Conservation (phyloP, 169 alveolate species). For the Eimeria acervulina region DNA sequence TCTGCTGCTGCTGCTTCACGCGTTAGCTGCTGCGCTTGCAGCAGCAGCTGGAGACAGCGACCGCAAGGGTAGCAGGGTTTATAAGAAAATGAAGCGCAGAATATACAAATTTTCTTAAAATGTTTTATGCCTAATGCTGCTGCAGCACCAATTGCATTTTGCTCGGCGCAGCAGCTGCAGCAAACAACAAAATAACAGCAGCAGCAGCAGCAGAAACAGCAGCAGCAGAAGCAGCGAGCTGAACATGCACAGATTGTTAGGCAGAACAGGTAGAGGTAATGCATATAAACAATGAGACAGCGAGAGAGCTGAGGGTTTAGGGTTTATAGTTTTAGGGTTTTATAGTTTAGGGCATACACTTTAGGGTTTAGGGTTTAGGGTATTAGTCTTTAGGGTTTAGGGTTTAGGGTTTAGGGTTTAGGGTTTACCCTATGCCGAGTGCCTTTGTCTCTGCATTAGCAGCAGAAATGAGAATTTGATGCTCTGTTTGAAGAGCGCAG, state of each 20-base stretch:
- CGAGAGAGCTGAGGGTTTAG: background rate
- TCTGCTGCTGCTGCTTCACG: constrained; percentile 21
- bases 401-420: too few relatives aligned
- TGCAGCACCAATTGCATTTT: background rate
- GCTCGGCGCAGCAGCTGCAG: too few relatives aligned
- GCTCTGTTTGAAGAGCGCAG: constrained; percentile 22
- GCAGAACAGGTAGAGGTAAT: background rate
- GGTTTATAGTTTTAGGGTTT: too few relatives aligned
- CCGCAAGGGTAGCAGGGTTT: constrained; percentile 31
- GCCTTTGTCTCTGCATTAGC: constrained; percentile 37
- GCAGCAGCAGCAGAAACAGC: background rate
- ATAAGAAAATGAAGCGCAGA: background rate
- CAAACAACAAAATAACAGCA: background rate
- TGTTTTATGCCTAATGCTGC: constrained; percentile 6
- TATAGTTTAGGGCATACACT: too few relatives aligned
- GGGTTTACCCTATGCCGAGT: background rate
- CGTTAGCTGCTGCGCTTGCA: too few relatives aligned
- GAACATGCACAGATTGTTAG: background rate
- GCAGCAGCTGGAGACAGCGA: too few relatives aligned
- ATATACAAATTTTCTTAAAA: background rate
- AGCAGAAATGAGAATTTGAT: background rate
- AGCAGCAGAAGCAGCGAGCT: background rate
- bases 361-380: too few relatives aligned
- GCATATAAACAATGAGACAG: background rate
- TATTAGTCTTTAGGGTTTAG: too few relatives aligned